Conservation (phyloP, 2,329 filamentous ascomycete genomes). For the Paraphoma sp. region DNA sequence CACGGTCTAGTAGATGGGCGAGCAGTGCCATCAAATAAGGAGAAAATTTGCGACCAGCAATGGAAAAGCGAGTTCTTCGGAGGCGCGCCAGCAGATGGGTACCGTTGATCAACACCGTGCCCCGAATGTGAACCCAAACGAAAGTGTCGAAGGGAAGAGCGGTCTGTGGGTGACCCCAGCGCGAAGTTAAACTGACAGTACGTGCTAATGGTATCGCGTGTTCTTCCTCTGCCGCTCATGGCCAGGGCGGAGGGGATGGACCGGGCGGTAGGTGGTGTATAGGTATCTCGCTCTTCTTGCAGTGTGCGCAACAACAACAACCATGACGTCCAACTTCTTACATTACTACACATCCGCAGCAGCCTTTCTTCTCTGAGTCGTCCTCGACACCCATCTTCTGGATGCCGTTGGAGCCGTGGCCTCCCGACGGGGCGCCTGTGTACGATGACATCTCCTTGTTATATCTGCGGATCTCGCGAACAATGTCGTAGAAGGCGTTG, state of each 20-base stretch:
- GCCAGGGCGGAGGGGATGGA: constrained; percentile 22
- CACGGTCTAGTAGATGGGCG: constrained; percentile 32
- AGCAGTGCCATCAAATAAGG: constrained; percentile 15
- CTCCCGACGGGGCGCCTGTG: constrained; percentile 68
- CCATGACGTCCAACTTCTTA: constrained; percentile 50
- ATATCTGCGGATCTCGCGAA: constrained; percentile 95
- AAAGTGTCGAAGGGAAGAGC: constrained; percentile 29
- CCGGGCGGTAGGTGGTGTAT: not conserved
- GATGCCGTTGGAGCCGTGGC: constrained; percentile 61
- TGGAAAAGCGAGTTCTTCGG: constrained; percentile 20
- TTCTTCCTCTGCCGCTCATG: constrained; percentile 26
- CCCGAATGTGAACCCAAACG: constrained; percentile 32
- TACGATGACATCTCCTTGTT: constrained; percentile 98
- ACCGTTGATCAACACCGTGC: constrained; percentile 41
- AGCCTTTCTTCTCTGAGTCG: constrained; percentile 70
- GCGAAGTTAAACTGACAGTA: constrained; percentile 38
- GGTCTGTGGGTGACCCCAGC: not conserved
- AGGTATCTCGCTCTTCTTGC: constrained; percentile 27
- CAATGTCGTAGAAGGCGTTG: constrained; percentile 97
- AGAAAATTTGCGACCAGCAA: constrained; percentile 17
- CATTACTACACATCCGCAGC: constrained; percentile 91
- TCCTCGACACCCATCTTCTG: constrained; percentile 83
- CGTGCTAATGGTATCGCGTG: constrained; percentile 45
- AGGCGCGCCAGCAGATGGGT: constrained; percentile 34
- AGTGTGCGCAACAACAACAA: constrained; percentile 14